phyloP scores from a whole-genome alignment of 352 stramenopile genomes.

The Globisporangium nunn region DNA sequence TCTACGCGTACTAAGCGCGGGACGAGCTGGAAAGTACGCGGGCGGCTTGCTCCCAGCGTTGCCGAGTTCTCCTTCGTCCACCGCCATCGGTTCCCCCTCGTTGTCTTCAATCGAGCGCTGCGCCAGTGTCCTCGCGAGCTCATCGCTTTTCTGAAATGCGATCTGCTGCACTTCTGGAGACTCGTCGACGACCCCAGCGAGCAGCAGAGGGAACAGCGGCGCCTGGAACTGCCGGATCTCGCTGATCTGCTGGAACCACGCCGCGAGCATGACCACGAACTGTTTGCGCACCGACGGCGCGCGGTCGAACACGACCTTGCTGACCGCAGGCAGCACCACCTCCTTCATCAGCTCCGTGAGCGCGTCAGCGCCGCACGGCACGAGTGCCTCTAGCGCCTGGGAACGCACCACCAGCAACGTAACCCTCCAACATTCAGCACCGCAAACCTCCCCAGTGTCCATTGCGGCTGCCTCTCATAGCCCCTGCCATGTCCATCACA shows the following conservation, averaged over 20 bases:
- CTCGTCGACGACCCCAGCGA: constrained; percentile 63
- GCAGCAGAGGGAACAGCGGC: constrained; percentile 54
- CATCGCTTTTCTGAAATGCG: constrained; percentile 31
- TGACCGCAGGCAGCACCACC: constrained; percentile 51
- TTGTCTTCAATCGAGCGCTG: constrained; percentile 9
- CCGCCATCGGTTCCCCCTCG: constrained; percentile 31
- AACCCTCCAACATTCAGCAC: background rate
- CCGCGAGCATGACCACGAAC: constrained; percentile 40
- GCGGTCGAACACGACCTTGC: constrained; percentile 66
- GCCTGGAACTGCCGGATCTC: constrained; percentile 57
- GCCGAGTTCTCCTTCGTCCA: constrained; percentile 7
- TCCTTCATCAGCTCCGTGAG: constrained; percentile 75
- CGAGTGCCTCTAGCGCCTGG: constrained; percentile 51
- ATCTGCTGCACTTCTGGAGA: constrained; percentile 50
- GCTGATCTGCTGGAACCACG: constrained; percentile 55
- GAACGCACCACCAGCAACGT: background rate
- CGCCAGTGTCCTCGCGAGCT: constrained; percentile 46
- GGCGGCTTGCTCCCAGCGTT: constrained; percentile 18
- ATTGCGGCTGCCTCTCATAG: background rate
- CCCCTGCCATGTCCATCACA: background rate
- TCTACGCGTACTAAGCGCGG: constrained; percentile 31
- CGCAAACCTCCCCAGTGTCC: background rate
- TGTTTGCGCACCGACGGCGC: constrained; percentile 67
- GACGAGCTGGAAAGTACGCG: constrained; percentile 42
- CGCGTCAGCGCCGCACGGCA: constrained; percentile 61